A percentile compares a stretch with the other conserved stretches of the same genome.
These are phyloP conservation scores for Dothideomycetes sp. DNA, from an alignment of 2,329 filamentous ascomycete species.

Conservation along the genomic window DNA sequence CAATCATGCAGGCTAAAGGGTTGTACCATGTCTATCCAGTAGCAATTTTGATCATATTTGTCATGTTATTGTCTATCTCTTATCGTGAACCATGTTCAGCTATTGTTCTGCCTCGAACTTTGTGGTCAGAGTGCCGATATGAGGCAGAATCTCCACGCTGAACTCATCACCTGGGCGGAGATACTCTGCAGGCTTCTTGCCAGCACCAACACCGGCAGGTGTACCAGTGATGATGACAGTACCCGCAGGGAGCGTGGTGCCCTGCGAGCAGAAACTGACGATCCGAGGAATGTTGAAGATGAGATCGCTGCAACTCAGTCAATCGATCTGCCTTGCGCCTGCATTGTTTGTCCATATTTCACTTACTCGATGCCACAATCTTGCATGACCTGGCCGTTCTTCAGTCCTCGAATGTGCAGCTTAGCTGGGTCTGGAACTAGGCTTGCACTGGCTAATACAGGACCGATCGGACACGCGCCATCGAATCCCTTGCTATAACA, in stretches of 20 bases:
- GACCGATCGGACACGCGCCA: slow-evolving; percentile 42
- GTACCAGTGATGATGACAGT: slow-evolving; percentile 34
- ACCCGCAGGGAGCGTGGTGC: slow-evolving; percentile 30
- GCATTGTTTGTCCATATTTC: too few species aligned
- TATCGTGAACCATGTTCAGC: too few species aligned
- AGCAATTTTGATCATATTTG: too few species aligned
- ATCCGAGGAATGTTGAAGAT: slow-evolving; percentile 41
- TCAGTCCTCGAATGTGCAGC: slow-evolving; percentile 29
- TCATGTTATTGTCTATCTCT: too few species aligned
- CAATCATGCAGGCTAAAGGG: too few species aligned
- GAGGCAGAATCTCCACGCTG: slow-evolving; percentile 35
- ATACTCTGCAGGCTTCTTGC: slow-evolving; percentile 30
- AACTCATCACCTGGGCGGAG: slow-evolving; percentile 37
- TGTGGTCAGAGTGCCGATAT: slow-evolving; percentile 38
- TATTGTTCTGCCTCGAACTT: slow-evolving; percentile 24
- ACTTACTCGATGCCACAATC: slow-evolving; percentile 32
- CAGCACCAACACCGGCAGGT: slow-evolving; percentile 30
- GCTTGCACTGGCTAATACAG: slow-evolving; percentile 10
- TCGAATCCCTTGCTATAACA: slow-evolving; percentile 51
- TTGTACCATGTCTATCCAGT: too few species aligned
- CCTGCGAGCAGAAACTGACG: slow-evolving; percentile 29
- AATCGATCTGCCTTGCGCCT: not conserved
- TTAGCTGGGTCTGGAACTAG: slow-evolving; percentile 28
- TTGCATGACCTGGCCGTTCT: slow-evolving; percentile 42
- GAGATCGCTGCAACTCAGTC: slow-evolving; percentile 37